Conservation (phyloP, 495 filamentous ascomycete species). For the Cenococcum geophilum region DNA sequence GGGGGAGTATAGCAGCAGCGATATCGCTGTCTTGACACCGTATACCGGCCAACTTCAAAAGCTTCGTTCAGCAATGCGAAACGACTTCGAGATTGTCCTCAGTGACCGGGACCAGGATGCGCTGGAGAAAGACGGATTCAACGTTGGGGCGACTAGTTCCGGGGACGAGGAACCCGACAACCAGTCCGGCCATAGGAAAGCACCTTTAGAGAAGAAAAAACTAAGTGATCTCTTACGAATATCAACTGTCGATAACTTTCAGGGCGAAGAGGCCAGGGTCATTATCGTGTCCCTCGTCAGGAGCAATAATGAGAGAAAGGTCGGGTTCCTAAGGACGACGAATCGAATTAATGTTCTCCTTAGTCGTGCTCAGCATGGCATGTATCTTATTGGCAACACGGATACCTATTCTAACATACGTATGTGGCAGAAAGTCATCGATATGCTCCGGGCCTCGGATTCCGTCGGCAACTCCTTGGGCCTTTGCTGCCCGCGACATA, state of each 20-base stretch:
- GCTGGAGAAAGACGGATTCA: conserved; percentile 49
- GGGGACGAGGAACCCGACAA: too few species aligned
- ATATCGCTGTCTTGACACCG: conserved; percentile 56
- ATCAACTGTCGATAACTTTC: conserved; percentile 82
- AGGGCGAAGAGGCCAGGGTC: conserved; percentile 68
- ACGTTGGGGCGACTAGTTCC: too few species aligned
- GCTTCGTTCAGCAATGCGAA: conserved; percentile 47
- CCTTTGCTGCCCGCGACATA: conserved; percentile 62
- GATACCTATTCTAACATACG: conserved; percentile 51
- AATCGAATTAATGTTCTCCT: conserved; percentile 79
- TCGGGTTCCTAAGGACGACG: conserved; percentile 64
- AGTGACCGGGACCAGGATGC: conserved; percentile 61
- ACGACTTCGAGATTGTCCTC: conserved; percentile 55
- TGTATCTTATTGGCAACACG: conserved; percentile 73
- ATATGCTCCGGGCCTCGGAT: conserved; percentile 43
- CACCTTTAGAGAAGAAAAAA: too few species aligned
- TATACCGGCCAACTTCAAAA: conserved; percentile 38
- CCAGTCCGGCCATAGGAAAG: too few species aligned
- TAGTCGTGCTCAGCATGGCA: conserved; percentile 62
- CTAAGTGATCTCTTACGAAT: conserved; percentile 46
- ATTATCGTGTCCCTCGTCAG: conserved; percentile 73
- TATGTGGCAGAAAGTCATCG: conserved; percentile 65
- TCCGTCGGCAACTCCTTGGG: conserved; percentile 51
- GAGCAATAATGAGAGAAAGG: conserved; percentile 56
- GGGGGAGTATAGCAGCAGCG: conserved; percentile 52